Conservation (phyloP, 2,329 filamentous ascomycete species). For the Cercospora berteroae region DNA sequence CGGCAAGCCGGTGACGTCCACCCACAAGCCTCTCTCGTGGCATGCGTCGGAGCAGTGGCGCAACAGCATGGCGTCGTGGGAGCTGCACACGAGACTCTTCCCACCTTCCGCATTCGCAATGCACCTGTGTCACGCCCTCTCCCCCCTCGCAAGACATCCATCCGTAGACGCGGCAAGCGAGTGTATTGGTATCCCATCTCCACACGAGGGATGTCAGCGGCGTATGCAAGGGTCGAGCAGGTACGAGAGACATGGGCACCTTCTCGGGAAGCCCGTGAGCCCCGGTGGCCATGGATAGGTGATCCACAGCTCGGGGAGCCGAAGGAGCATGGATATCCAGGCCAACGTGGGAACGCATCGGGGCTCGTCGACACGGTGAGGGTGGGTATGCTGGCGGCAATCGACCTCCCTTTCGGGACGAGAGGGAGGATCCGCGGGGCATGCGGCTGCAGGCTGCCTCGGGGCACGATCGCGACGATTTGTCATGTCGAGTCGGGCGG, state of each 20-base stretch:
- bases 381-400: not conserved
- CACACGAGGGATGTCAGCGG: conserved; percentile 5
- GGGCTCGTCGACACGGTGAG: not conserved
- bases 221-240: conserved; percentile 14
- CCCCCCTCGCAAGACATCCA: too few species aligned
- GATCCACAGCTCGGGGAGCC: conserved; percentile 8
- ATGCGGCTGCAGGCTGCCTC: not conserved
- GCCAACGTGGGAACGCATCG: not conserved
- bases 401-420: not conserved
- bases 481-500: not conserved
- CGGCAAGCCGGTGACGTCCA: conserved; percentile 2
- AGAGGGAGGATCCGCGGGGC: not conserved
- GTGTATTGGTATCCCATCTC: not conserved
- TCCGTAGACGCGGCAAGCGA: not conserved
- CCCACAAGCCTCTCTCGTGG: conserved; percentile 9
- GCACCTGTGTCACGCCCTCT: not conserved
- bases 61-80: conserved; percentile 1
- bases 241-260: conserved; percentile 16
- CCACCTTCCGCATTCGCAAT: not conserved
- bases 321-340: conserved; percentile 3
- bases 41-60: conserved; percentile 1
- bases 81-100: not conserved
- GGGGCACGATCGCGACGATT: not conserved
- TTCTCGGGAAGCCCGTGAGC: conserved; percentile 5
- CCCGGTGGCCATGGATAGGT: conserved; percentile 10